phyloP scores from a whole-genome alignment of 2,329 filamentous ascomycete genomes.

The Penicillium brasilianum region DNA sequence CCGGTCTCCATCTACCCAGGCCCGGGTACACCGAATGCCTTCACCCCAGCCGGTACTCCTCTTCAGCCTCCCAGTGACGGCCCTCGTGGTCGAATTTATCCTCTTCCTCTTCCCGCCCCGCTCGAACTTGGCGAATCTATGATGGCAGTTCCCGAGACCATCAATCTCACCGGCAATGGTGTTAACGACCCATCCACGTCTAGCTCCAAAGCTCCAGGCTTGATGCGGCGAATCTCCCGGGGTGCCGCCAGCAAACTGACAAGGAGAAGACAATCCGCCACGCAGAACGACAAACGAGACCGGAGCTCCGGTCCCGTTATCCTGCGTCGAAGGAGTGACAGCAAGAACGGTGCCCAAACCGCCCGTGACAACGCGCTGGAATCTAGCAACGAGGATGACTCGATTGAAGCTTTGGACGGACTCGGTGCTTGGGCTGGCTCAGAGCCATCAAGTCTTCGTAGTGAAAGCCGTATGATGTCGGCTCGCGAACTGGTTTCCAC shows the following conservation, averaged over 20 bases:
- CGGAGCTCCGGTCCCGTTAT: slow-evolving; percentile 89
- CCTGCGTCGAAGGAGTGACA: slow-evolving; percentile 85
- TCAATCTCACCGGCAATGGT: slow-evolving; percentile 49
- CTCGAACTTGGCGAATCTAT: slow-evolving; percentile 78
- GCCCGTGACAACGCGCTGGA: slow-evolving; percentile 51
- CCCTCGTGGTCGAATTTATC: slow-evolving; percentile 35
- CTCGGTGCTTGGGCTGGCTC: slow-evolving; percentile 49
- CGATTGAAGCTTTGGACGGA: slow-evolving; percentile 54
- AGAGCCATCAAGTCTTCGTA: slow-evolving; percentile 47
- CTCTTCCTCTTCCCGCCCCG: slow-evolving; percentile 52
- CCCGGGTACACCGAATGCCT: slow-evolving; percentile 38
- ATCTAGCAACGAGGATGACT: slow-evolving; percentile 45
- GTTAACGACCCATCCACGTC: slow-evolving; percentile 65
- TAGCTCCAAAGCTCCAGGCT: slow-evolving; percentile 61
- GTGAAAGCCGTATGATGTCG: slow-evolving; percentile 41
- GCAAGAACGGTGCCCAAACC: slow-evolving; percentile 72
- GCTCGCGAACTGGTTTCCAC: slow-evolving; percentile 39
- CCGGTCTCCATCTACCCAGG: slow-evolving; percentile 37
- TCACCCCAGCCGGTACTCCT: slow-evolving; percentile 44
- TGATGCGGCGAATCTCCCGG: slow-evolving; percentile 86
- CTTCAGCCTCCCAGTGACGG: slow-evolving; percentile 42
- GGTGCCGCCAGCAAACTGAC: slow-evolving; percentile 72
- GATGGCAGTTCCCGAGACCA: slow-evolving; percentile 52
- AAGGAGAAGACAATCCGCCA: slow-evolving; percentile 77
- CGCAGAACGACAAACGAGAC: slow-evolving; percentile 76